Percentiles rank a stretch among this genome's conserved stretches.
Conservation (phyloP, 306 rosid species). For the Fragaria iinumae region DNA sequence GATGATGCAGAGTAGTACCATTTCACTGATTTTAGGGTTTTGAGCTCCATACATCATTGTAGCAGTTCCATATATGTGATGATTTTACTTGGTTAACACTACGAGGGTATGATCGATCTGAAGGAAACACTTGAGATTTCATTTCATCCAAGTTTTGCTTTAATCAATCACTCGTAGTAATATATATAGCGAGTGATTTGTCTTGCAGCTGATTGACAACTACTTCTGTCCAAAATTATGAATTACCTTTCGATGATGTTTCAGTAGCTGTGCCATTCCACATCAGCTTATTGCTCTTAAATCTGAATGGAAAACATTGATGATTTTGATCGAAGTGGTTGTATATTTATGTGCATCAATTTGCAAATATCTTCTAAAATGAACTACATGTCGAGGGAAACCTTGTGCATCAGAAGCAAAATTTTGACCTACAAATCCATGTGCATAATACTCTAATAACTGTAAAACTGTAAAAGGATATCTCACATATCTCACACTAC, state of each 20-base stretch:
- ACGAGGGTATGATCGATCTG: not conserved
- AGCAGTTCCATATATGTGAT: not conserved
- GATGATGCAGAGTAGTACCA: not conserved
- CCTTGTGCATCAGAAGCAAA: not conserved
- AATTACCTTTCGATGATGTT: not conserved
- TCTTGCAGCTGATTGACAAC: not conserved
- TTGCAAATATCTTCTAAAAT: not conserved
- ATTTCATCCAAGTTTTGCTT: not conserved
- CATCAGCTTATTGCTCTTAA: not conserved
- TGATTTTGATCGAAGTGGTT: not conserved
- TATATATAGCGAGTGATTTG: not conserved
- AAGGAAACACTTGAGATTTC: not conserved
- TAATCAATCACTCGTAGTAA: not conserved
- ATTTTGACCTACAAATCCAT: not conserved
- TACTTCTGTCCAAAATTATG: not conserved
- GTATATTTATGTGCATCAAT: conserved; percentile 3
- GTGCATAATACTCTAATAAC: not conserved
- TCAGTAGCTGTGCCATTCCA: not conserved
- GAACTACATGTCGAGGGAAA: not conserved
- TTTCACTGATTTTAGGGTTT: not conserved
- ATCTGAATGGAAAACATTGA: not conserved
- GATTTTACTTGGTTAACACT: not conserved
- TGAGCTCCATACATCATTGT: not conserved
- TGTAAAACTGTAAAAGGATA: not conserved
- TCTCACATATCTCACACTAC: not conserved